Base-by-base conservation (phyloP, 1,139 yeast genomes). In the Pichiaceae sp. region DNA sequence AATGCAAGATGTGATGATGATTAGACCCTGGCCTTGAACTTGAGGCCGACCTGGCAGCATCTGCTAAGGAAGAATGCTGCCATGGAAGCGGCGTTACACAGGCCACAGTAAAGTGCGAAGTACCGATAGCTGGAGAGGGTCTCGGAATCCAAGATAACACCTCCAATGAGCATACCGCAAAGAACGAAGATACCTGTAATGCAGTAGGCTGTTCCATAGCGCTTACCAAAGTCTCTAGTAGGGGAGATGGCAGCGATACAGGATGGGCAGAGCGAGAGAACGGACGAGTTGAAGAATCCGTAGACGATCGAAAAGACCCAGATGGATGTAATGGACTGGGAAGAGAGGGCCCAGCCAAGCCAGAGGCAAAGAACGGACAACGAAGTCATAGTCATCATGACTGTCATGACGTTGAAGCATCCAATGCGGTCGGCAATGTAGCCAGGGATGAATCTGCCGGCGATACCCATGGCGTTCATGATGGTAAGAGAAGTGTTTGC, bases 361-460 rank as follows among this genome's bases (percentile, higher is more conserved):
- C 68, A 62, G 3, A 62, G 33, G 4, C 45, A 57, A 42, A 61
- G 57, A 2, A 62, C 51, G 17, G 57, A 44, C 0, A 66, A 32
- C 6, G 59, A 65, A 2, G 73, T 70, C 16, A 65, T 48, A 3
- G 58, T 32, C 20, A 68, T 54, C 56, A 75, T 71, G 19, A 62
- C 43, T 14, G 69, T 62, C 59, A 70, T 68, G 14, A 76, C 69
- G 49, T 78, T 78, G 52, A 67, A 76, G 27, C 73, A 63, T 1
- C 86, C 85, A 23, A 69, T 42, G 43, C 63, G 74, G 42, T 78
- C 79, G 1, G 77, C 69, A n/a, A 68, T 42, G 14, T 62, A 43
- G 1, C 79, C 81, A 0, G 83, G 77, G 9, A 73, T 46, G 38
- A 65, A 66, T 40, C 84, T 57, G 1, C 84, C 85, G 4, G 67